Conservation (phyloP, 139 green algal species). For the Ostreobium quekettii region DNA sequence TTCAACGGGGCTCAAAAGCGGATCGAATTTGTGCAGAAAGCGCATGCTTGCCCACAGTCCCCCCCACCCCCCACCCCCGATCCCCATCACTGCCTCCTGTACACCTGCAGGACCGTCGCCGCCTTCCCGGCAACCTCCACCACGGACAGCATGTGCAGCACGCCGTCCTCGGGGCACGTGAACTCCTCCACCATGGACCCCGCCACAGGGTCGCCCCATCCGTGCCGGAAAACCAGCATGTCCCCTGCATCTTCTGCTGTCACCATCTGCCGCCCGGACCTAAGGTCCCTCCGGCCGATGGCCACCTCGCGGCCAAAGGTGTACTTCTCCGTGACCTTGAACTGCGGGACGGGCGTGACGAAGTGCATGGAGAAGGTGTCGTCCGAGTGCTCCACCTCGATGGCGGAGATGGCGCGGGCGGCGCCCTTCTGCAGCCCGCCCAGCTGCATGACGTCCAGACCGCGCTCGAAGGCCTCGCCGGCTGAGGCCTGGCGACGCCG, state of each 20-base stretch:
- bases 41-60: too few species aligned
- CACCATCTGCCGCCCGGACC: background rate
- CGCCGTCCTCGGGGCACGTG: conserved; percentile 3
- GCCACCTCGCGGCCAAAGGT: background rate
- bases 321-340: conserved; percentile 15
- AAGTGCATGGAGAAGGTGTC: conserved; percentile 10
- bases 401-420: background rate
- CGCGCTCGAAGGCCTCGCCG: background rate
- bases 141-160: background rate
- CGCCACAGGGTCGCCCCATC: background rate
- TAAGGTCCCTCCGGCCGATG: conserved; percentile 1
- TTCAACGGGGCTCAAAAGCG: too few species aligned
- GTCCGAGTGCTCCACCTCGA: conserved; percentile 2
- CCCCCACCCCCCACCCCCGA: background rate
- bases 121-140: background rate
- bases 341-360: conserved; percentile 16
- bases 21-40: too few species aligned
- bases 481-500: background rate
- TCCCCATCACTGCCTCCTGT: background rate
- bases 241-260: background rate
- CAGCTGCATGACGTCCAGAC: conserved; percentile 13
- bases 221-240: background rate
- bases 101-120: conserved; percentile 7
- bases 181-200: conserved; percentile 8
- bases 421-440: conserved; percentile 3